phyloP scores from a whole-genome alignment of 2,329 filamentous ascomycete species.

The Tolypocladium ovalisporum region DNA sequence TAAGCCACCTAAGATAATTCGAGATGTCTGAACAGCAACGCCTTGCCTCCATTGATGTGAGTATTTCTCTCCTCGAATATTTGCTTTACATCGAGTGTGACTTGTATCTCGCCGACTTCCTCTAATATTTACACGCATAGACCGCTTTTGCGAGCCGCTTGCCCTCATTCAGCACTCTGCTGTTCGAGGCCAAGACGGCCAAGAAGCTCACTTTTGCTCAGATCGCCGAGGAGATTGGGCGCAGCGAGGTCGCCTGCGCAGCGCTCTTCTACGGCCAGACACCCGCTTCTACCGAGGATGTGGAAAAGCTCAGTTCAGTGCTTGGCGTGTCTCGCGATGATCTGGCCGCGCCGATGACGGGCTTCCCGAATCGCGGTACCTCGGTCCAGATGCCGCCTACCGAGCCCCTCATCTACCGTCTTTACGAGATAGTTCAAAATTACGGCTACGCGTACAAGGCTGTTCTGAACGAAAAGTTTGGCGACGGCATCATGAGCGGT shows the following conservation, averaged over 20 bases:
- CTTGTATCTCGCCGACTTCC: too few species aligned
- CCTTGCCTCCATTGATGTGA: background rate
- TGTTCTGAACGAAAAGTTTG: slow-evolving; percentile 89
- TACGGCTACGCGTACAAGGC: slow-evolving; percentile 96
- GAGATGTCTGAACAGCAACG: background rate
- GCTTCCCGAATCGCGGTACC: slow-evolving; percentile 71
- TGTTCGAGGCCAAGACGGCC: slow-evolving; percentile 62
- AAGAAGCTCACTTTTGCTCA: slow-evolving; percentile 69
- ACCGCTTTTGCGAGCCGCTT: slow-evolving; percentile 57
- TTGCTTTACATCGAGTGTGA: too few species aligned
- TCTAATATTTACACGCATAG: slow-evolving; percentile 23
- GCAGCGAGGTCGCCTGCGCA: slow-evolving; percentile 74
- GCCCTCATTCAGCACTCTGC: slow-evolving; percentile 56
- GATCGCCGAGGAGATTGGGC: slow-evolving; percentile 62
- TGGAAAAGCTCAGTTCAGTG: slow-evolving; percentile 51
- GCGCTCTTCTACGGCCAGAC: slow-evolving; percentile 88
- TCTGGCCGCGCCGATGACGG: slow-evolving; percentile 53
- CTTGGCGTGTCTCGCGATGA: slow-evolving; percentile 47
- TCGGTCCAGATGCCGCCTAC: slow-evolving; percentile 31
- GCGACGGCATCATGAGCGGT: slow-evolving; percentile 92
- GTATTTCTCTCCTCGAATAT: background rate
- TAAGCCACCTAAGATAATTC: background rate
- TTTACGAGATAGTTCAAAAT: slow-evolving; percentile 94
- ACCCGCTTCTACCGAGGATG: slow-evolving; percentile 58
- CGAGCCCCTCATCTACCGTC: slow-evolving; percentile 58